Evolutionary conservation across 2,329 filamentous ascomycete genomes (phyloP).

Genomic region (Fusarium subglutinans): DNA sequence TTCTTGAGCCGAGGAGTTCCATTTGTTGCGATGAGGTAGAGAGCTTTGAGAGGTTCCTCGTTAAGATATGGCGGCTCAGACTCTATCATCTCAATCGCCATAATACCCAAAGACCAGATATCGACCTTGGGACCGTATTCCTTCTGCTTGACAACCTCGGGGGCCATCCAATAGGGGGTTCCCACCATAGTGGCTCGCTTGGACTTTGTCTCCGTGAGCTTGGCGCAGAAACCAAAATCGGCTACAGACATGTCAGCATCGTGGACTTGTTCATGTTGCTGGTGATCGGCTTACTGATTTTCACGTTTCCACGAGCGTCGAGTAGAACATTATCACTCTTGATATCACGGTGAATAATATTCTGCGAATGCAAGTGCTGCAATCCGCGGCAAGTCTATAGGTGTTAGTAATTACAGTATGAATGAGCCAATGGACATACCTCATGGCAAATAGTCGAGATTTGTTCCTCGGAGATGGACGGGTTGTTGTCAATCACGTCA

Average conservation of each 20-base stretch:
- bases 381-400: conserved; percentile 90
- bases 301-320: conserved; percentile 93
- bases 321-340: conserved; percentile 99
- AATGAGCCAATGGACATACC: conserved; percentile 62
- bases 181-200: conserved; percentile 99
- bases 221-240: conserved; percentile 99
- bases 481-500: conserved; percentile 98
- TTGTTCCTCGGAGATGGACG: conserved; percentile 92
- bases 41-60: conserved; percentile 95
- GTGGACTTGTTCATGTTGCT: background rate
- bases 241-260: conserved; percentile 61
- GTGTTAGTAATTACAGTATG: conserved; percentile 24
- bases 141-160: conserved; percentile 99
- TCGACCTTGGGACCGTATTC: conserved; percentile 98
- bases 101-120: conserved; percentile 98
- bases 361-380: conserved; percentile 92
- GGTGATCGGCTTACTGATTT: conserved; percentile 78
- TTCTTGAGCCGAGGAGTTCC: conserved; percentile 97
- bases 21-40: conserved; percentile 98
- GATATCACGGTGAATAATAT: conserved; percentile 98
- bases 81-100: conserved; percentile 99
- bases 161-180: conserved; percentile 99
- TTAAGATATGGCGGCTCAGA: conserved; percentile 98
- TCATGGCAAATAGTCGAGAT: conserved; percentile 97
- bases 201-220: conserved; percentile 94